Percentiles rank a stretch among this genome's conserved stretches.
phyloP scores from a whole-genome alignment of 2,329 filamentous ascomycete species.

The Colletotrichum sp. region DNA sequence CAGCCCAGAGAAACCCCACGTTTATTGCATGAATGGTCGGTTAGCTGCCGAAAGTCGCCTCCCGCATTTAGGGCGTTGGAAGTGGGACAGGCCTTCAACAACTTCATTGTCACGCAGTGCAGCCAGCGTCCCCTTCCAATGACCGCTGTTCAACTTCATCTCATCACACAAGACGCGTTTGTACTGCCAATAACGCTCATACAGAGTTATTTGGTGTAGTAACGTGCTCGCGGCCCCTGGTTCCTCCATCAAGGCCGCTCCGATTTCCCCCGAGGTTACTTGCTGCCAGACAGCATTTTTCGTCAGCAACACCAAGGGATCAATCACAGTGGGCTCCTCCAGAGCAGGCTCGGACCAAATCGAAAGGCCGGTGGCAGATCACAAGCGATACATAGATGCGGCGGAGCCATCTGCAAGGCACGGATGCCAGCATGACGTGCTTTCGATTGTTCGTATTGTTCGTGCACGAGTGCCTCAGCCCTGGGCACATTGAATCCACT shows the following conservation, averaged over 20 bases:
- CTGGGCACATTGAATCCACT: not conserved
- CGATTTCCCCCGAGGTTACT: not conserved
- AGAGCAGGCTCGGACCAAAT: not conserved
- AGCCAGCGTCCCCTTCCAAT: not conserved
- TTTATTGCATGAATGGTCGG: not conserved
- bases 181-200: not conserved
- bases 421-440: not conserved
- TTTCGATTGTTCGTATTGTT: not conserved
- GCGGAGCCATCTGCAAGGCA: not conserved
- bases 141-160: not conserved
- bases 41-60: not conserved
- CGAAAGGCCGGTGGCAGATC: not conserved
- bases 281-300: not conserved
- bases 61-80: not conserved
- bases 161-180: not conserved
- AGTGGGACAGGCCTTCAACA: not conserved
- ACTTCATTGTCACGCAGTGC: not conserved
- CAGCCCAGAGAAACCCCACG: not conserved
- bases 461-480: not conserved
- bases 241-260: accelerated
- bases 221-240: not conserved
- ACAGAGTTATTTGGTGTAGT: not conserved
- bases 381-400: not conserved
- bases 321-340: not conserved
- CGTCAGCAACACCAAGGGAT: not conserved